Evolutionary conservation across 2,329 filamentous ascomycete genomes (phyloP).

Genomic region (Fusarium succisae): DNA sequence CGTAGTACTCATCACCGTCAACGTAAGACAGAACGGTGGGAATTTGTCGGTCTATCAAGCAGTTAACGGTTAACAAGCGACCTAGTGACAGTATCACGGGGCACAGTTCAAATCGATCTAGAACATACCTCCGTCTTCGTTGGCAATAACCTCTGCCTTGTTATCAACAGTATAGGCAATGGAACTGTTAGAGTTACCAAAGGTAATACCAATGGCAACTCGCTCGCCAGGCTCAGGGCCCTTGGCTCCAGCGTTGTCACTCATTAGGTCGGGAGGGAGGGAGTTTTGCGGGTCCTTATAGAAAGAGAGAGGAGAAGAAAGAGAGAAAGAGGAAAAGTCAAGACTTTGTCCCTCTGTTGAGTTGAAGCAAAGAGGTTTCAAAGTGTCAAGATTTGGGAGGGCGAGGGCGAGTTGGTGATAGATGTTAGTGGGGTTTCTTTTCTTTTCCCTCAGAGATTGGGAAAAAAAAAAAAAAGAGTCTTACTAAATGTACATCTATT

Average conservation of each 20-base stretch:
- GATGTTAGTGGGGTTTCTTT: slow-evolving; percentile 39
- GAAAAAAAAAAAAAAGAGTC: slow-evolving; percentile 37
- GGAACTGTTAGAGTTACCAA: slow-evolving; percentile 98
- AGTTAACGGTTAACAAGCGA: slow-evolving; percentile 11
- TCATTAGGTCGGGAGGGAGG: slow-evolving; percentile 50
- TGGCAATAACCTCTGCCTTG: slow-evolving; percentile 97
- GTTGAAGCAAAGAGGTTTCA: slow-evolving; percentile 14
- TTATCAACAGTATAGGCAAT: slow-evolving; percentile 94
- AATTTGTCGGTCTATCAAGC: slow-evolving; percentile 85
- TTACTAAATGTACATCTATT: no score
- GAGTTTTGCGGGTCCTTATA: not conserved
- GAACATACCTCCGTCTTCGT: slow-evolving; percentile 90
- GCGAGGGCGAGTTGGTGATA: slow-evolving; percentile 23
- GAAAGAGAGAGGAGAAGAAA: not conserved
- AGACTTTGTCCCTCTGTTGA: slow-evolving; percentile 19
- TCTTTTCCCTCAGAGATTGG: slow-evolving; percentile 36
- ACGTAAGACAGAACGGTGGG: slow-evolving; percentile 94
- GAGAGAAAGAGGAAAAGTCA: slow-evolving; percentile 3
- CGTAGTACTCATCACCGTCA: slow-evolving; percentile 95
- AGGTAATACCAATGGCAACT: slow-evolving; percentile 91
- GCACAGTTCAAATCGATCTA: not conserved
- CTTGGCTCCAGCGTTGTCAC: slow-evolving; percentile 56
- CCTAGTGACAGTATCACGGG: not conserved
- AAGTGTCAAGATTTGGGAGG: slow-evolving; percentile 38
- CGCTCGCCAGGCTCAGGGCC: slow-evolving; percentile 65